phyloP scores from a whole-genome alignment of 1,139 yeast species.

The Maudiozyma humilis region DNA sequence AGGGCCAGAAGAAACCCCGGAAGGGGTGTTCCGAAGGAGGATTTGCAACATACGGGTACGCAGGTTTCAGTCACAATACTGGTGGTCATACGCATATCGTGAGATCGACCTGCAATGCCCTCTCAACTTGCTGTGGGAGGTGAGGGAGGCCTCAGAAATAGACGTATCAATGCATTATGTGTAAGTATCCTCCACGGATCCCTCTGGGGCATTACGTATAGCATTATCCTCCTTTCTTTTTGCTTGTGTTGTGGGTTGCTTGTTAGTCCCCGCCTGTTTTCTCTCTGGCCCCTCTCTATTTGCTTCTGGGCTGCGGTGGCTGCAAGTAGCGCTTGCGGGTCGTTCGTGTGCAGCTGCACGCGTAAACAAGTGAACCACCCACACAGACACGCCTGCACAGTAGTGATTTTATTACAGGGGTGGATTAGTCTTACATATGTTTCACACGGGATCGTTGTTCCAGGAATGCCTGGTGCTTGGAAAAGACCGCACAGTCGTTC shows the following conservation, averaged over 20 bases:
- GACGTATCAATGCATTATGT: background rate
- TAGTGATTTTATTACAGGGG: too few species aligned
- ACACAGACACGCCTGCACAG: too few species aligned
- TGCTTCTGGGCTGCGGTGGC: background rate
- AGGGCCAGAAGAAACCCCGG: background rate
- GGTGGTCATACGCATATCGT: background rate
- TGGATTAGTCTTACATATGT: too few species aligned
- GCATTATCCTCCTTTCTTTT: background rate
- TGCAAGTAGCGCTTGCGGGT: too few species aligned
- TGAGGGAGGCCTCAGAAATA: background rate
- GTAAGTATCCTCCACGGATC: background rate
- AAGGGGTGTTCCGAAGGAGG: background rate
- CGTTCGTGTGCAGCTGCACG: too few species aligned
- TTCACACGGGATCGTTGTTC: background rate
- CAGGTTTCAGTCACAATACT: background rate
- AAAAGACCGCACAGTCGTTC: too few species aligned
- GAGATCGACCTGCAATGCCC: background rate
- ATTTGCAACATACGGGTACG: background rate
- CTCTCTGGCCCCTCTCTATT: background rate
- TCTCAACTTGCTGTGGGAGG: background rate
- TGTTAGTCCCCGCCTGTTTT: too few species aligned
- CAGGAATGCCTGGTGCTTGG: background rate
- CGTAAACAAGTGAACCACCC: too few species aligned
- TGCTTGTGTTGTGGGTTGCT: too few species aligned
- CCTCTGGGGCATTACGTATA: background rate